These are phyloP conservation scores for Pseudocercospora cruenta DNA, from an alignment of 2,329 filamentous ascomycete genomes.

Conservation along the genomic window DNA sequence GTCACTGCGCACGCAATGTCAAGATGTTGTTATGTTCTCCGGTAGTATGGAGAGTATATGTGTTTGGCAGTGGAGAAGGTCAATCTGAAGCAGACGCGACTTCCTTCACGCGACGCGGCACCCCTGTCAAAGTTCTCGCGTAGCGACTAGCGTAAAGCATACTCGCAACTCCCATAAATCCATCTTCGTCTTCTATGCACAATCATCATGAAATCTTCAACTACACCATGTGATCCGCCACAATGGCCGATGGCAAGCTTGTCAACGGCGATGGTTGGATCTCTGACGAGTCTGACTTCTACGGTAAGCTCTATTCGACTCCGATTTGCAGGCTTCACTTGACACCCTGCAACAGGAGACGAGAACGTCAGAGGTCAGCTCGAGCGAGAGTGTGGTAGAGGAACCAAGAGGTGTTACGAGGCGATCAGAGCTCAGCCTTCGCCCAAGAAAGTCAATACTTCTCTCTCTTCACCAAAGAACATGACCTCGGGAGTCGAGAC, in stretches of 20 bases:
- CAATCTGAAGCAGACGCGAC: neutral
- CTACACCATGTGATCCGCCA: neutral
- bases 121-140: neutral
- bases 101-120: slow-evolving; percentile 7
- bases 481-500: neutral
- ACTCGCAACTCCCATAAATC: neutral
- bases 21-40: neutral
- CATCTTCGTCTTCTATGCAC: neutral
- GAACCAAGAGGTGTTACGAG: slow-evolving; percentile 15
- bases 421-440: neutral
- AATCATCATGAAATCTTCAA: neutral
- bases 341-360: slow-evolving; percentile 17
- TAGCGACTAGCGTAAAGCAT: neutral
- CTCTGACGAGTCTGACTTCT: slow-evolving; percentile 51
- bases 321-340: neutral
- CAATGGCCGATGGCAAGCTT: slow-evolving; percentile 11
- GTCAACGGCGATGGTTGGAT: slow-evolving; percentile 26
- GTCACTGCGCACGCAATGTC: neutral
- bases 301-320: slow-evolving; percentile 39
- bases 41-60: neutral
- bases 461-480: neutral
- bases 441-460: slow-evolving; percentile 12
- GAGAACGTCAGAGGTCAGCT: slow-evolving; percentile 8
- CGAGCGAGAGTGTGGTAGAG: slow-evolving; percentile 9
- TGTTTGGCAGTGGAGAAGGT: neutral